These are phyloP conservation scores for Ceratocystis ficicola DNA, from an alignment of 2,329 filamentous ascomycete species.

Conservation along the genomic window DNA sequence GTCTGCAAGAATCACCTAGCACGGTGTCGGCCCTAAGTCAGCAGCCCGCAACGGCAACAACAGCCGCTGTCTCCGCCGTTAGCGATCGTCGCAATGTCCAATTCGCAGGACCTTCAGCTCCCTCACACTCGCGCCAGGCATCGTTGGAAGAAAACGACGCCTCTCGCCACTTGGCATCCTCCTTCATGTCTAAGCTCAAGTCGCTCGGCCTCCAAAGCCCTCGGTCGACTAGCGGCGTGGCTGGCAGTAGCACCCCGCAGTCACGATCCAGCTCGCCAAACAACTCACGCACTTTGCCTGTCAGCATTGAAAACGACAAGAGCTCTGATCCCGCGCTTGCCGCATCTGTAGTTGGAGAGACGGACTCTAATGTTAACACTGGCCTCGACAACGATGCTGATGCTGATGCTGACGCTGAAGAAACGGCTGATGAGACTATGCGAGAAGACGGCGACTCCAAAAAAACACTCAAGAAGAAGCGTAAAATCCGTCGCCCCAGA, in stretches of 20 bases:
- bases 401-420: constrained; percentile 67
- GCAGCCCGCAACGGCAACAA: constrained; percentile 1
- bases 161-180: constrained; percentile 45
- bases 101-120: constrained; percentile 49
- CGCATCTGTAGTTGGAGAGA: neutral
- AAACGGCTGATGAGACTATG: constrained; percentile 55
- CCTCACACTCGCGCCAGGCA: constrained; percentile 46
- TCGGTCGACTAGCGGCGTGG: constrained; percentile 25
- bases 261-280: constrained; percentile 26
- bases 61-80: constrained; percentile 1
- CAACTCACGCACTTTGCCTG: neutral
- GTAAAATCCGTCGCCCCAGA: constrained; percentile 47
- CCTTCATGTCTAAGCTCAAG: constrained; percentile 68
- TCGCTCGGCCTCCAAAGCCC: constrained; percentile 51
- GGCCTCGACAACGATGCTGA: constrained; percentile 43
- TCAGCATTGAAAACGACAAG: constrained; percentile 26
- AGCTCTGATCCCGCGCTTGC: neutral
- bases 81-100: constrained; percentile 53
- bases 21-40: neutral
- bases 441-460: constrained; percentile 39
- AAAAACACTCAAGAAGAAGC: constrained; percentile 50
- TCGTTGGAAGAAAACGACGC: constrained; percentile 57
- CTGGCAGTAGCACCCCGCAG: constrained; percentile 9
- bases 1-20: neutral
- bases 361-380: neutral